Conservation (phyloP, 345 rosid genomes). For the Limnanthes douglasii region DNA sequence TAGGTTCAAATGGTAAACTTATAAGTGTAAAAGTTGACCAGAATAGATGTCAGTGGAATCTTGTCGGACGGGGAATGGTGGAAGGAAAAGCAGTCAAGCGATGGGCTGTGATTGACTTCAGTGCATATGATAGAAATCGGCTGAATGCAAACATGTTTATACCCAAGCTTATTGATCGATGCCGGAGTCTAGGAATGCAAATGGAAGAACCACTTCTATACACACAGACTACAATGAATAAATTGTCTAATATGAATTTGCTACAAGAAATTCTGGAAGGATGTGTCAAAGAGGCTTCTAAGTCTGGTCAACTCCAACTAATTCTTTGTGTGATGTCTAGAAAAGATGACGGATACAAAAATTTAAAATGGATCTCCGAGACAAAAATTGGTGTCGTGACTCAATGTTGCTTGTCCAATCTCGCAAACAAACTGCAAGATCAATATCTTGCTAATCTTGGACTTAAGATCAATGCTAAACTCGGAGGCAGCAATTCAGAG, state of each 20-base stretch:
- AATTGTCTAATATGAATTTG: conserved; percentile 17
- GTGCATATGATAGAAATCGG: conserved; percentile 13
- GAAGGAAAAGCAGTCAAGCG: conserved; percentile 40
- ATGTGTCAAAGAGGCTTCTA: conserved; percentile 14
- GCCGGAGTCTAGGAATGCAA: conserved; percentile 38
- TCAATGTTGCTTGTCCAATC: conserved; percentile 50
- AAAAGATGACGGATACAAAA: conserved; percentile 50
- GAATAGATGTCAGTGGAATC: conserved; percentile 68
- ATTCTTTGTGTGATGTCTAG: conserved; percentile 66
- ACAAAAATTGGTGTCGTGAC: conserved; percentile 68
- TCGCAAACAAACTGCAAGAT: conserved; percentile 29
- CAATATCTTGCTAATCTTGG: conserved; percentile 68
- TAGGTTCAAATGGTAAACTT: conserved; percentile 24
- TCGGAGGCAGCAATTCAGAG: conserved; percentile 90
- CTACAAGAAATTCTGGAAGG: conserved; percentile 29
- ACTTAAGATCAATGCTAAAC: conserved; percentile 84
- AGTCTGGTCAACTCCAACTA: conserved; percentile 31
- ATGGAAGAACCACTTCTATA: conserved; percentile 31
- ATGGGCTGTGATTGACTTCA: conserved; percentile 80
- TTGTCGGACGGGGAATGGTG: conserved; percentile 36
- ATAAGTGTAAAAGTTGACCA: conserved; percentile 29
- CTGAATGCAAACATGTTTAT: conserved; percentile 18
- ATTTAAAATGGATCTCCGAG: conserved; percentile 78
- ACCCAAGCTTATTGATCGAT: conserved; percentile 21
- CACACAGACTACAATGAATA: conserved; percentile 21